Base-by-base conservation (phyloP, 2,329 filamentous ascomycete genomes). In the Aspergillus tamarii region DNA sequence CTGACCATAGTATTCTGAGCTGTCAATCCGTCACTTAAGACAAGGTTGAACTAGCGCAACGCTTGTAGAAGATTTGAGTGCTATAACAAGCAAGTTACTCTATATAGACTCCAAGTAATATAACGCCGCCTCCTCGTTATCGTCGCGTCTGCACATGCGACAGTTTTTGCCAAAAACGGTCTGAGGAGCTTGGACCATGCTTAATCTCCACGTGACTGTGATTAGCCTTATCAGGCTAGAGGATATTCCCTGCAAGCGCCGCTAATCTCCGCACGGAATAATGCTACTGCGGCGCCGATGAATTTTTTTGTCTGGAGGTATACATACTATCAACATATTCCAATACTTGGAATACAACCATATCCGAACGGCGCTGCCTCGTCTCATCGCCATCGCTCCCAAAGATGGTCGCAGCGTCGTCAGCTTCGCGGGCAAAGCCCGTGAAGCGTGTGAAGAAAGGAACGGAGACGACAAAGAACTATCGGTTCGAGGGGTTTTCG, bases 401-500 rank as follows among this genome's bases (percentile, higher is more conserved):
- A 67, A 78, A 70, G 66, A 82, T 83, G 81, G 78, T 79, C 65
- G 74, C 77, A 62, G 85, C 86, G 72, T 84, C 84, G 46, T 88
- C 89, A 63, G 88, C 89, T 69, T 87, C 88, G 74, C 90, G 91
- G 74, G 81, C 84, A 72, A 91, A 91, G 84, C 85, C 86, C 78
- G 85, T 84, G 70, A 92, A 90, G 81, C 85, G 82, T 57, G 73
- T 85, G 67, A 93, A 91, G 76, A 85, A 85, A 66, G 85, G 85
- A 68, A 96, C 92, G 30, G 83, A 84, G 57, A 91, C 93, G 70
- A 89, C 90, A 66, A 94, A 92, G 75, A 91, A 92, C 59, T 92
- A 97, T 80, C 87, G 92, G 76, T 98, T 93, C 87, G 91, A 97
- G 81, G 90, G 92, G 66, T 98, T 98, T 81, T 92, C 90, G 64